Evolutionary conservation across 805 yeast genomes (phyloP), one percentile per base, ranked within the genome.

Genomic region (Yueomyces sinensis): DNA sequence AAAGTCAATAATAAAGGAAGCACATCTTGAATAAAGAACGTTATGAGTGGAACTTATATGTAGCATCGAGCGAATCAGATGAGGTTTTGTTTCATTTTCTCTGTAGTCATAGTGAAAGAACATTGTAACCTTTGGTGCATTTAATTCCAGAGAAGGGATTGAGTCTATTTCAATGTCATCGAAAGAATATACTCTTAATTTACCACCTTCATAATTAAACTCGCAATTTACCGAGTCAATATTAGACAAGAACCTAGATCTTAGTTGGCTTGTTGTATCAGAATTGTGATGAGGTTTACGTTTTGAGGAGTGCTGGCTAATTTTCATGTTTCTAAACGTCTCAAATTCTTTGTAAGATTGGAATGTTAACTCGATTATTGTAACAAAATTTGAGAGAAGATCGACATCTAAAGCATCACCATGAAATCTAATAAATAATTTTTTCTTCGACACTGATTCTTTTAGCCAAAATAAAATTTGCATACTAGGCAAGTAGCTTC

Each of bases 351-450:
- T 54, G 1, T 65, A 56, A 0, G 84, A 72, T 16, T 59, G 57
- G 27, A 71, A 53, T 0, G 70, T 46, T 5, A 68, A 61, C 32
- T 78, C 83, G n/a, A 75, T 48, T 4, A 76, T 56, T 1, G 58
- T 56, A 5, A 78, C 61, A 0, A 79, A 65, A 18, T 70, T 62
- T 0, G 87, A 71, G 30, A 76, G 58, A 35, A 76, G 63, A 37
- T 70, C 70, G 4, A 78, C 79, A 51, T 80, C 87, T 11, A 82
- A 52, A 39, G 69, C 72, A 44, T 78, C 87, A 14, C 93, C 93
- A 27, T 65, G 62, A 14, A 81, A 66, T 17, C 66, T 59, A 1
- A 77, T 52, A 39, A 65, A 62, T 40, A 77, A 54, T 28, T 65
- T 63, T 43, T 72, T 76, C 23, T 64, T 57, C 3, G 32, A 25